These are phyloP conservation scores for Tetracladium setigerum DNA, from an alignment of 495 filamentous ascomycete species.

Conservation along the genomic window DNA sequence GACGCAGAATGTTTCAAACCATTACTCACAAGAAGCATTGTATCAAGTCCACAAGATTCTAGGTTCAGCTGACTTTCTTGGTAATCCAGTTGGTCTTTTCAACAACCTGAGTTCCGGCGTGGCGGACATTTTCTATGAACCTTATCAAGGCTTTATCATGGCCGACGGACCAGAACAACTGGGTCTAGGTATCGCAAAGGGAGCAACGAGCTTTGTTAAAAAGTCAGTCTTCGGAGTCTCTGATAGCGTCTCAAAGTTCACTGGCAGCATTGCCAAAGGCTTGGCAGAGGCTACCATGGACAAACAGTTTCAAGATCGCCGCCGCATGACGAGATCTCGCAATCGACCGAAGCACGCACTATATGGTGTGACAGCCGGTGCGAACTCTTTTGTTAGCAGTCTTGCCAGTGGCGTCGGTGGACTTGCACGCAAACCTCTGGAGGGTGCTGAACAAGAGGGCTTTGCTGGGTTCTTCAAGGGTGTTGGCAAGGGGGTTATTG, in stretches of 20 bases:
- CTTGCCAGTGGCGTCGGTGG: conserved; percentile 91
- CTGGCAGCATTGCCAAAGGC: conserved; percentile 91
- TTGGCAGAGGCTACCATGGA: conserved; percentile 91
- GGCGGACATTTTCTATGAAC: conserved; percentile 97
- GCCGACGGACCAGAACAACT: conserved; percentile 91
- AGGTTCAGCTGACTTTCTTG: conserved; percentile 96
- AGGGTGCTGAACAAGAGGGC: conserved; percentile 95
- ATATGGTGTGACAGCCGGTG: conserved; percentile 91
- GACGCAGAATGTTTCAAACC: conserved; percentile 75
- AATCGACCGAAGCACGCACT: conserved; percentile 95
- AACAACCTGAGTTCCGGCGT: conserved; percentile 97
- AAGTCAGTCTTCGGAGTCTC: conserved; percentile 96
- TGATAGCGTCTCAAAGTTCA: conserved; percentile 93
- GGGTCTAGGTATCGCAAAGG: conserved; percentile 90
- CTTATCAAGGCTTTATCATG: conserved; percentile 95
- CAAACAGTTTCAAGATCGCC: conserved; percentile 95
- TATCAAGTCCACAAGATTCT: conserved; percentile 94
- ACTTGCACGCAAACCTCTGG: conserved; percentile 83
- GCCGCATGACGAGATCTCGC: conserved; percentile 85
- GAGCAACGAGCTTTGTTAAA: conserved; percentile 93
- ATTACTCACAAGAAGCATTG: conserved; percentile 94
- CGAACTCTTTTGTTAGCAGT: conserved; percentile 87
- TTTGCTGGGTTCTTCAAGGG: conserved; percentile 93
- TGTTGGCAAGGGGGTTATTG: conserved; percentile 89
- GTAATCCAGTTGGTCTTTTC: conserved; percentile 95